Conservation (phyloP, 805 yeast species). For the Metschnikowia peoriensis region DNA sequence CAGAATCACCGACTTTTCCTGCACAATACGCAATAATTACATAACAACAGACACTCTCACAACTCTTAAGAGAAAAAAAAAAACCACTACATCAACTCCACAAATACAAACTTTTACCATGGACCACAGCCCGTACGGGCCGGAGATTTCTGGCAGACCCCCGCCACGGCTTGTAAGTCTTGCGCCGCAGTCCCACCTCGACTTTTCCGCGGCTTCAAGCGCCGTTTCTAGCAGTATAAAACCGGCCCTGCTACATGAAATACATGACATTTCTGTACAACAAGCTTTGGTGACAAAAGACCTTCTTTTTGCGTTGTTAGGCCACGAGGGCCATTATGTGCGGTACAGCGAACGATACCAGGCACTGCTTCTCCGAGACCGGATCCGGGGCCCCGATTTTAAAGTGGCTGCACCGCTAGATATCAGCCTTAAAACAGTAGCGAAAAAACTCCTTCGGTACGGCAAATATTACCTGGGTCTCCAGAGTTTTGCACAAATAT, state of each 20-base stretch:
- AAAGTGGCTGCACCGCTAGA: conserved; percentile 71
- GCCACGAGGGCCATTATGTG: conserved; percentile 76
- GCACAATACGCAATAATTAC: neutral
- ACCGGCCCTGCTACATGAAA: conserved; percentile 22
- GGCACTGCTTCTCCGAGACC: conserved; percentile 37
- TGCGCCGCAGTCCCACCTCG: conserved; percentile 7
- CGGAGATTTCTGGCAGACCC: neutral
- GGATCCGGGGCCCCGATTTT: conserved; percentile 71
- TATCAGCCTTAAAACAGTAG: conserved; percentile 66
- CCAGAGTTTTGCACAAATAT: conserved; percentile 56
- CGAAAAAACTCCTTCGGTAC: conserved; percentile 54
- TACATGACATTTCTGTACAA: conserved; percentile 53
- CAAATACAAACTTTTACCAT: conserved; percentile 5
- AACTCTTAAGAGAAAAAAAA: neutral
- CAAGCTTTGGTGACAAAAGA: conserved; percentile 75
- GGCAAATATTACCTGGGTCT: conserved; percentile 67
- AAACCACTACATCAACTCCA: conserved; percentile 1
- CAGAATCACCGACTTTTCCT: neutral
- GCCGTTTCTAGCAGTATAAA: neutral
- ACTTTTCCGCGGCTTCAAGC: neutral
- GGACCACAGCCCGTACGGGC: conserved; percentile 7
- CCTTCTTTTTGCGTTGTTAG: conserved; percentile 62
- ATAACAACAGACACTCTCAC: conserved; percentile 3
- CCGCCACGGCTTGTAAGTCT: conserved; percentile 5
- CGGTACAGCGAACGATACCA: conserved; percentile 63